Percentiles rank a stretch among this genome's conserved stretches.
These are phyloP conservation scores for Globisporangium heterothallicum DNA, from an alignment of 352 stramenopile species.

Conservation along the genomic window DNA sequence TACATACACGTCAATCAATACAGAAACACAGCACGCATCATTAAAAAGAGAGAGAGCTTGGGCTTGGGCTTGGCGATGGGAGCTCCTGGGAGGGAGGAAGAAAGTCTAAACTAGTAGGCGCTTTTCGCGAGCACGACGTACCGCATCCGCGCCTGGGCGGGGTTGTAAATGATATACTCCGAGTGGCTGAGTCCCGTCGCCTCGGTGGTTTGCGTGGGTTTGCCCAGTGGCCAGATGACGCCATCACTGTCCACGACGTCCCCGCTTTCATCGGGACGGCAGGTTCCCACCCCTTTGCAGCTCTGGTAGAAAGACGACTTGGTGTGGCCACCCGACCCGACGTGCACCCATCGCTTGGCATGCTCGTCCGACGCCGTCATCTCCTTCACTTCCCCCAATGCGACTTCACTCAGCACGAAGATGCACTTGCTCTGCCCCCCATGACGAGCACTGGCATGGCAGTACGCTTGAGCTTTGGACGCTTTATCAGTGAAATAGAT, in stretches of 20 bases:
- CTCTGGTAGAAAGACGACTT: constrained; percentile 42
- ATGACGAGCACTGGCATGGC: constrained; percentile 36
- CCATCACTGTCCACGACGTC: constrained; percentile 55
- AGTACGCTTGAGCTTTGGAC: constrained; percentile 67
- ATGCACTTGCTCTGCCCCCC: constrained; percentile 40
- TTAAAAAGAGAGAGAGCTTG: no score
- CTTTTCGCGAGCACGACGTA: constrained; percentile 65
- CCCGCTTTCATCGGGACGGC: constrained; percentile 36
- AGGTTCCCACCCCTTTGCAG: constrained; percentile 65
- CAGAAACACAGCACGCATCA: background rate
- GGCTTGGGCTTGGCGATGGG: no score
- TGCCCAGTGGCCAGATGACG: constrained; percentile 62
- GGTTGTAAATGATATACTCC: constrained; percentile 87
- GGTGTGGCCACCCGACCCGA: constrained; percentile 27
- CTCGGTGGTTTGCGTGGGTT: constrained; percentile 44
- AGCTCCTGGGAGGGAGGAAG: background rate
- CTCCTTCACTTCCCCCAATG: constrained; percentile 62
- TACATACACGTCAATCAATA: background rate
- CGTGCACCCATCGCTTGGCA: constrained; percentile 44
- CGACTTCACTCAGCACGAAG: constrained; percentile 61
- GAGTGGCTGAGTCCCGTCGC: constrained; percentile 59
- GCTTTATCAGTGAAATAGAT: constrained; percentile 88
- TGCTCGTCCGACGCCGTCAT: constrained; percentile 46
- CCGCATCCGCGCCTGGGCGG: constrained; percentile 70
- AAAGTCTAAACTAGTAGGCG: constrained; percentile 25